Evolutionary conservation across 257 asterid species (phyloP), one percentile per base, ranked within the genome.

Genomic region (Plantago ovata): DNA sequence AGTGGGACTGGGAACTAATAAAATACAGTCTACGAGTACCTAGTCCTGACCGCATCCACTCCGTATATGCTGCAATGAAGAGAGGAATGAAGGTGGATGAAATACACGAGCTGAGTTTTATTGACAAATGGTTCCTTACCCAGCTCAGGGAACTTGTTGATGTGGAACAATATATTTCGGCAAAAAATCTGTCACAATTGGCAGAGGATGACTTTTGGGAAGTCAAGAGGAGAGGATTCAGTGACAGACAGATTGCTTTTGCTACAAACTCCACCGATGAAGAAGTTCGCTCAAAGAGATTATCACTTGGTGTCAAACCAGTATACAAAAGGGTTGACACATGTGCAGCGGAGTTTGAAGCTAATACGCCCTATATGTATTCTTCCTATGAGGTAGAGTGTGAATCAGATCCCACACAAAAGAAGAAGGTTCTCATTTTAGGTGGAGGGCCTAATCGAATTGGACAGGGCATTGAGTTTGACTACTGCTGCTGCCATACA

Each of bases 391-490:
- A 93, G 72, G 23, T 47, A 19, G 98, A 93, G 78, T 89, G 95
- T 67, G 97, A 93, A 75, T 89, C 97, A 4, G 81, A 70, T 65
- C 99, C 99, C 60, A 86, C 89, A 10, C 70, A 64, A 16, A 82
- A 56, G 75, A 89, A 83, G 62, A 93, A 93, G 51, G 97, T 89
- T 67, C 65, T 93, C 78, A 93, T 93, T 68, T 78, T 93, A 43
- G 99, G 99, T 42, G 97, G 99, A 23, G 99, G 99, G 50, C 97
- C 99, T 21, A 93, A 93, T 66, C 89, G 96, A 39, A 93, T 93
- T 77, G 99, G 96, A 62, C 99, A 86, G 83, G 97, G 97, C 62
- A 89, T 93, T 65, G 99, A 93, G 72, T 93, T 93, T 74, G 99
- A 93, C 67, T 88, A 92, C 65, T 92, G 97, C 77, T 89, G 99